Conservation (phyloP, 495 filamentous ascomycete species). For the Penicillium fimorum region DNA sequence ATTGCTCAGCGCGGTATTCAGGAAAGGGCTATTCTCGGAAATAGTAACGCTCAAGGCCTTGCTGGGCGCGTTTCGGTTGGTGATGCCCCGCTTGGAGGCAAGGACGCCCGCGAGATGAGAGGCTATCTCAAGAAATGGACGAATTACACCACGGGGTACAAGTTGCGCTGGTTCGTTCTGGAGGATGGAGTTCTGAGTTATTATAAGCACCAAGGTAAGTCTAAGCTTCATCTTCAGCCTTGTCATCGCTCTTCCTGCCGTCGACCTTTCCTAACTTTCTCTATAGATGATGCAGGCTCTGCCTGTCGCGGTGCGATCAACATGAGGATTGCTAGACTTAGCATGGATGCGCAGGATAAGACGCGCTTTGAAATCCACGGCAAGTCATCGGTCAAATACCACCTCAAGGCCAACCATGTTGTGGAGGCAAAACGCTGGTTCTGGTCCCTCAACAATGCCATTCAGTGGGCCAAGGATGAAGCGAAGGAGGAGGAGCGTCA, state of each 20-base stretch:
- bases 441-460: constrained; percentile 98
- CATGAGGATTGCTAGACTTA: constrained; percentile 91
- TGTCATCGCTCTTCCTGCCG: background rate
- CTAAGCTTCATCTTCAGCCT: background rate
- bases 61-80: constrained; percentile 50
- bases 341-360: constrained; percentile 96
- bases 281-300: constrained; percentile 63
- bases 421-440: constrained; percentile 66
- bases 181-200: constrained; percentile 98
- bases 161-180: constrained; percentile 95
- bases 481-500: constrained; percentile 82
- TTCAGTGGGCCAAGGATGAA: constrained; percentile 97
- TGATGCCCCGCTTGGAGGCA: constrained; percentile 66
- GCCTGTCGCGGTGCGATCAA: constrained; percentile 96
- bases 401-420: constrained; percentile 93
- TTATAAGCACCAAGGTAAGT: constrained; percentile 88
- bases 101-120: constrained; percentile 93
- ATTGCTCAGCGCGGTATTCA: constrained; percentile 94
- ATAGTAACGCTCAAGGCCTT: constrained; percentile 58
- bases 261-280: constrained; percentile 8
- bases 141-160: constrained; percentile 95
- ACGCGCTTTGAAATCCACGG: constrained; percentile 95
- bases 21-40: constrained; percentile 91
- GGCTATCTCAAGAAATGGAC: constrained; percentile 99
- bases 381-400: constrained; percentile 98